Base-by-base conservation (phyloP, 306 rosid genomes). In the Abrus precatorius region DNA sequence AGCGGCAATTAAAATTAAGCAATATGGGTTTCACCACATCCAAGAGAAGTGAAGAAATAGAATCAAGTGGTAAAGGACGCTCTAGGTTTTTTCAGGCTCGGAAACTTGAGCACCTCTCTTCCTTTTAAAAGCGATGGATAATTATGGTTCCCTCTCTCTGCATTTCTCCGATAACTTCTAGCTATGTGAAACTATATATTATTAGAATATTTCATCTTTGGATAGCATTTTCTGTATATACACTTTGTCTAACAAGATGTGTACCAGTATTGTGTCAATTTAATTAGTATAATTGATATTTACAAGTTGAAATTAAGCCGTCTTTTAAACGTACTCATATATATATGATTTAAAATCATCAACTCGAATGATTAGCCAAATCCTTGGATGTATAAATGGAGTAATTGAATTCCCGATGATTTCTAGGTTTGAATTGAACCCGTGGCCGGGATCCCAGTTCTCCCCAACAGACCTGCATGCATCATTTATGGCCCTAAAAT, bases 51-150 rank as follows among this genome's bases (percentile, higher is more conserved):
- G 97, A 92, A 86, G 98, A 95, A 84, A 86, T 86, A 72, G 95
- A 90, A 91, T 95, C 97, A 81, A 92, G 88, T 84, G 92, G 92
- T 74, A 95, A 90, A 81, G 95, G 98, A 11, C 95, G 93, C 61
- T 79, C 88, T 86, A 89, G 89, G 79, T 95, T 95, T 86, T 95
- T 95, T 77, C 85, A 82, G 90, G 83, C 98, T 72, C 89, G 97
- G 77, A 92, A 95, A 73, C 92, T 95, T 36, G 97, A 92, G 85
- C 93, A 86, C 61, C 87, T 95, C 36, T 48, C 84, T 81, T 43
- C 78, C 74, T 95, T 95, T 87, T 90, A 61, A 78, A 47, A 67
- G 6, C 40, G 72, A 83, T 43, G 44, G 77, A 59, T 40, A 6
- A 27, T 41, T 64, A 44, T 36, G n/a, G 72, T 52, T 10, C 27